Percentiles rank a stretch among this genome's conserved stretches.
Conservation (phyloP, 2,329 filamentous ascomycete species). For the Fusarium globosum region DNA sequence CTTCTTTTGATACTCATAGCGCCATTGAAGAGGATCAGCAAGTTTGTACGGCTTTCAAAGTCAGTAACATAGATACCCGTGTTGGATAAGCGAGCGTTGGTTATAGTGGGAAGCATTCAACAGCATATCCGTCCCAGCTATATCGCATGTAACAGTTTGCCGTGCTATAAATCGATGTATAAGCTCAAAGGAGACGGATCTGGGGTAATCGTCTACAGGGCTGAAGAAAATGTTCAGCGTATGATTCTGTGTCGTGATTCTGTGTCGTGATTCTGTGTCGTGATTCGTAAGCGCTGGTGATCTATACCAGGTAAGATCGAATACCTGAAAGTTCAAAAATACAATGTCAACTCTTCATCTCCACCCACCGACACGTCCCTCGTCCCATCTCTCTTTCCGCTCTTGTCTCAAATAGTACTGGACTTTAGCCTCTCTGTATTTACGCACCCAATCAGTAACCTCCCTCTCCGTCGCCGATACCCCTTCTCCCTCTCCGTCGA, state of each 20-base stretch:
- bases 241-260: not conserved
- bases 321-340: not conserved
- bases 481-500: constrained; percentile 66
- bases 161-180: not conserved
- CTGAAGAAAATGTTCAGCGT: not conserved
- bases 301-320: not conserved
- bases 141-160: not conserved
- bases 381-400: constrained; percentile 93
- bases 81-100: constrained; percentile 27
- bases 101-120: constrained; percentile 5
- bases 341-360: constrained; percentile 59
- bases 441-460: constrained; percentile 83
- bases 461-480: constrained; percentile 78
- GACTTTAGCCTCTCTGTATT: constrained; percentile 83
- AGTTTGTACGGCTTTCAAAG: not conserved
- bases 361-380: constrained; percentile 95
- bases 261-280: not conserved
- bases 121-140: not conserved
- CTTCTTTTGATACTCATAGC: not conserved
- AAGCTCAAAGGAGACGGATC: not conserved
- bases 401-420: constrained; percentile 84
- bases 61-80: constrained; percentile 33
- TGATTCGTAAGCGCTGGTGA: not conserved
- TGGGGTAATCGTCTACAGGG: not conserved
- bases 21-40: not conserved